phyloP scores from a whole-genome alignment of 2,329 filamentous ascomycete species.

The Neophaeococcomyces aloes region DNA sequence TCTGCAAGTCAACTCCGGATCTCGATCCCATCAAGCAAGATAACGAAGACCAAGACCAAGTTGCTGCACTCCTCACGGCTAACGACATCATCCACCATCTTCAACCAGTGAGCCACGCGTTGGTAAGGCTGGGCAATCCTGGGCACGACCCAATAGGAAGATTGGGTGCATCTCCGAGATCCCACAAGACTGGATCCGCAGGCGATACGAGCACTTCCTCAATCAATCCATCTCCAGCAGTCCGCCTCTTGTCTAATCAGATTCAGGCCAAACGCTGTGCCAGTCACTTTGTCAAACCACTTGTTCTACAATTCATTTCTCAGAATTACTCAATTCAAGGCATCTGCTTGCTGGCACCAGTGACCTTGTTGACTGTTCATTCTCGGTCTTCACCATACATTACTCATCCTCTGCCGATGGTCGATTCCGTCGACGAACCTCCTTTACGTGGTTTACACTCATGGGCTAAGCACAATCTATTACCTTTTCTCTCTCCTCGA shows the following conservation, averaged over 20 bases:
- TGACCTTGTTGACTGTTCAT: background rate
- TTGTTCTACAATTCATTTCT: slow-evolving; percentile 3
- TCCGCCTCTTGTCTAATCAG: background rate
- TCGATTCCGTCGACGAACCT: slow-evolving; percentile 44
- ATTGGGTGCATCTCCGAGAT: too few relatives aligned
- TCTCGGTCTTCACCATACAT: slow-evolving; percentile 8
- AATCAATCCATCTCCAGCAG: slow-evolving; percentile 20
- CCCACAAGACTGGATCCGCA: too few relatives aligned
- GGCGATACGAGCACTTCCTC: background rate
- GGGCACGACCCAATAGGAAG: too few relatives aligned
- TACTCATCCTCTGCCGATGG: slow-evolving; percentile 34
- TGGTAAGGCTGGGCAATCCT: too few relatives aligned
- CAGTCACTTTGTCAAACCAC: background rate
- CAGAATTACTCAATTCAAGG: background rate
- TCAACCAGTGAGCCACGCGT: too few relatives aligned
- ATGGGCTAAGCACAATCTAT: slow-evolving; percentile 35
- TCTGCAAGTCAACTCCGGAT: too few relatives aligned
- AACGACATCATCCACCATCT: too few relatives aligned
- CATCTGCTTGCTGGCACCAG: slow-evolving; percentile 4
- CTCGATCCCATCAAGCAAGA: too few relatives aligned
- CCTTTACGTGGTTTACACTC: slow-evolving; percentile 43
- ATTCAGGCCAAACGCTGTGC: slow-evolving; percentile 2
- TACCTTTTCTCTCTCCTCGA: slow-evolving; percentile 24
- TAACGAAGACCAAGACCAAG: too few relatives aligned
- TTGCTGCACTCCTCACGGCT: too few relatives aligned